Conservation (phyloP, 441 rosid species). For the Sinapis alba region DNA sequence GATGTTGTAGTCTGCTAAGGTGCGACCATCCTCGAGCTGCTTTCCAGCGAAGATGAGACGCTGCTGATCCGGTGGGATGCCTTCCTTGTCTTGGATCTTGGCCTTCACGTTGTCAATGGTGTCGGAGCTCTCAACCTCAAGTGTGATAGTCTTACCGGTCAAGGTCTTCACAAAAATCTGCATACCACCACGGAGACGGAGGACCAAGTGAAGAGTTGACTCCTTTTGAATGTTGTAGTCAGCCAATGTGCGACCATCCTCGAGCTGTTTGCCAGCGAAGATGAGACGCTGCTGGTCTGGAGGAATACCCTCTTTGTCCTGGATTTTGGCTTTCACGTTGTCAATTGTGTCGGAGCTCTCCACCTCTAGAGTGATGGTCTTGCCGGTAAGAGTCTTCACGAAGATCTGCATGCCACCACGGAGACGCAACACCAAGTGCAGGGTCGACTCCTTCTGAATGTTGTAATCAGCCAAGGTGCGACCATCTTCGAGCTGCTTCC, state of each 20-base stretch:
- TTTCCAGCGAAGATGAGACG: conserved; percentile 37
- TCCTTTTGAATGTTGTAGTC: conserved; percentile 50
- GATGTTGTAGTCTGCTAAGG: conserved; percentile 47
- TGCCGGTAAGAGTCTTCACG: not conserved
- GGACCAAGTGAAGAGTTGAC: conserved; percentile 41
- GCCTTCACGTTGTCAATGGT: conserved; percentile 47
- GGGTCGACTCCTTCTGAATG: conserved; percentile 65
- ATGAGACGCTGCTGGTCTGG: not conserved
- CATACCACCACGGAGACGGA: conserved; percentile 38
- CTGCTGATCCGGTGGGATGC: conserved; percentile 42
- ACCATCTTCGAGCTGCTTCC: conserved; percentile 66
- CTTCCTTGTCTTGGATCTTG: conserved; percentile 47
- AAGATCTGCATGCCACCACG: conserved; percentile 49
- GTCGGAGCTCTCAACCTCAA: conserved; percentile 35
- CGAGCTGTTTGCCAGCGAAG: conserved; percentile 29
- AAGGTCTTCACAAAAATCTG: conserved; percentile 39
- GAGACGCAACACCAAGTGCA: conserved; percentile 65
- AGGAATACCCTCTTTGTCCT: not conserved
- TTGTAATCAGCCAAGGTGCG: conserved; percentile 59
- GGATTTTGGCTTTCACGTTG: not conserved
- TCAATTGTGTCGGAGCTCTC: not conserved
- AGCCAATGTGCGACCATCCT: conserved; percentile 46
- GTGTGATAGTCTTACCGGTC: conserved; percentile 42
- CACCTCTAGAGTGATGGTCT: not conserved
- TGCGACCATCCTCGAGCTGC: conserved; percentile 49